Evolutionary conservation across 1,139 yeast genomes (phyloP).

Genomic region (Candida sojae): DNA sequence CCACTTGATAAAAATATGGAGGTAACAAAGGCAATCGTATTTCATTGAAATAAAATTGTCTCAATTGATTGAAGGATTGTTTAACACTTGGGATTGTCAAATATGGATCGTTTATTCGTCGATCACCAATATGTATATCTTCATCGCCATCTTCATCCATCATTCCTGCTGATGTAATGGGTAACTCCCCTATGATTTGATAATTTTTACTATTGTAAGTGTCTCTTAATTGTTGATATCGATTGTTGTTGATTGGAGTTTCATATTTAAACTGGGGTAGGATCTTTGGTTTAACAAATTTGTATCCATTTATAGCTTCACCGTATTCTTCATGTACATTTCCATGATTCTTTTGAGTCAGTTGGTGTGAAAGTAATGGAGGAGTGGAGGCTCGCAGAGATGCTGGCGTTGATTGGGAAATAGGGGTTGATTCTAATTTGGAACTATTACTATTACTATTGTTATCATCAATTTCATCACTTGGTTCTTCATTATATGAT

Average conservation of each 20-base stretch:
- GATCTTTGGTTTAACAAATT: conserved; percentile 29
- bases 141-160: conserved; percentile 29
- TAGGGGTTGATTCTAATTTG: conserved; percentile 25
- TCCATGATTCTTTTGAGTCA: neutral
- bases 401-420: conserved; percentile 39
- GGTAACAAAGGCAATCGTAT: conserved; percentile 23
- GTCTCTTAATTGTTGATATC: conserved; percentile 12
- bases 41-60: conserved; percentile 18
- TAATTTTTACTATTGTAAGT: conserved; percentile 20
- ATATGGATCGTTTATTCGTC: conserved; percentile 44
- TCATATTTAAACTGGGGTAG: conserved; percentile 18
- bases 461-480: conserved; percentile 13
- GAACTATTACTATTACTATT: conserved; percentile 9
- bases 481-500: conserved; percentile 13
- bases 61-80: neutral
- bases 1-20: conserved; percentile 15
- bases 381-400: conserved; percentile 33
- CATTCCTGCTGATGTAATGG: conserved; percentile 37
- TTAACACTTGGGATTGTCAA: conserved; percentile 15
- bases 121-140: conserved; percentile 42
- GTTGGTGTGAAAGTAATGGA: conserved; percentile 14
- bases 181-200: conserved; percentile 36
- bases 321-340: conserved; percentile 21
- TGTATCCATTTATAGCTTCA: conserved; percentile 34
- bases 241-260: conserved; percentile 21